Evolutionary conservation across 2,329 filamentous ascomycete genomes (phyloP), one percentile per base, ranked within the genome.

Genomic region (Pyrenophora graminea): DNA sequence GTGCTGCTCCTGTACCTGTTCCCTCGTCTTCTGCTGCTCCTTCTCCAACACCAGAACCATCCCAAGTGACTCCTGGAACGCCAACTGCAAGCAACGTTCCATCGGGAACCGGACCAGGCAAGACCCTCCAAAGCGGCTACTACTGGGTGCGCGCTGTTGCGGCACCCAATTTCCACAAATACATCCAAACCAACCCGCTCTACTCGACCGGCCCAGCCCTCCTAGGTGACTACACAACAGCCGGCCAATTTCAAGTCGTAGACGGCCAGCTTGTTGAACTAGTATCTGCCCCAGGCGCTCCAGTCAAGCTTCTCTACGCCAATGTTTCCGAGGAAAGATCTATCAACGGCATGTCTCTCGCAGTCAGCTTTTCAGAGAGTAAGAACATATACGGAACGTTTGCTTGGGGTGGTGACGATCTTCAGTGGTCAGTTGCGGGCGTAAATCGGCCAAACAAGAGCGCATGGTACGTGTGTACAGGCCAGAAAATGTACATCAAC

Each of bases 121-220:
- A 68, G 1, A 82, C 78, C 0, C 75, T 85, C 0, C 75, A 81
- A 53, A 63, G 60, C 3, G 81, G 80, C 1, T 82, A 80, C 66
- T 79, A 78, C 69, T 83, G 81, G 81, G 80, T 85, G 59, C 80
- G 83, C 6, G 82, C 79, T 0, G 82, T 85, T 2, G 79, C 75
- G 23, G 67, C 77, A 0, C 83, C 83, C 32, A 85, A 85, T 69
- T 85, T 78, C 57, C 72, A 75, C 61, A 74, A 73, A 40, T 75
- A 75, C 58, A 61, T 74, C 46, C 71, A 75, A 39, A 69, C 70
- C 1, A 64, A 64, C 3, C 72, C 72, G 0, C 56, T 71, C 2
- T 70, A 69, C 51, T 60, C 74, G 0, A 68, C 79, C 1, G 79
- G 80, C 8, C 69, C 73, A 21, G 82, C 82, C 2, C 71, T 83